These are phyloP conservation scores for Cadophora sp. DNA, from an alignment of 2,329 filamentous ascomycete genomes.

Conservation along the genomic window DNA sequence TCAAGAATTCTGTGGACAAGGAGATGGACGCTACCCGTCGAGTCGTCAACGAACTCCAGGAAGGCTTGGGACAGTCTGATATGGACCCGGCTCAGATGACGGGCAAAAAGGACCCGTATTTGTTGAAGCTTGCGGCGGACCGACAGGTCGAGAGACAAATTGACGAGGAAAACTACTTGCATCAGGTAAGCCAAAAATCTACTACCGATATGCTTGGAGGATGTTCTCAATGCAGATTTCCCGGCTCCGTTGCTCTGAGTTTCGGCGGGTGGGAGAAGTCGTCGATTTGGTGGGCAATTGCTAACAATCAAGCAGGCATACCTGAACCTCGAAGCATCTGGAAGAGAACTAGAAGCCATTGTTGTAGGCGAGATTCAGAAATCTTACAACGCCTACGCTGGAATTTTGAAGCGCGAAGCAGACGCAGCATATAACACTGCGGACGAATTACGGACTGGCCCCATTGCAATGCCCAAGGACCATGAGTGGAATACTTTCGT, in stretches of 20 bases:
- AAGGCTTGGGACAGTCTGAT: slow-evolving; percentile 80
- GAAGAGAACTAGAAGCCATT: slow-evolving; percentile 93
- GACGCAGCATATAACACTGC: slow-evolving; percentile 80
- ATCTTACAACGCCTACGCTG: slow-evolving; percentile 92
- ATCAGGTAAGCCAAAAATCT: slow-evolving; percentile 67
- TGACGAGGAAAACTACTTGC: slow-evolving; percentile 96
- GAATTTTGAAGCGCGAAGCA: slow-evolving; percentile 89
- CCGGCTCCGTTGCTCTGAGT: background rate
- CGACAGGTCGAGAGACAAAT: slow-evolving; percentile 91
- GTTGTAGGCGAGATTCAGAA: slow-evolving; percentile 98
- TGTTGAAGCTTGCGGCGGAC: slow-evolving; percentile 85
- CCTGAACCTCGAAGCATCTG: slow-evolving; percentile 91
- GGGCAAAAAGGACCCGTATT: slow-evolving; percentile 91
- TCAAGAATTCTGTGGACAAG: slow-evolving; percentile 95
- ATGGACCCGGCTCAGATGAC: slow-evolving; percentile 75
- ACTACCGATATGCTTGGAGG: background rate
- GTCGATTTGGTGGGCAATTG: background rate
- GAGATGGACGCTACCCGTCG: slow-evolving; percentile 87
- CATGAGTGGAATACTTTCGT: slow-evolving; percentile 87
- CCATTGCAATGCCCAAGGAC: slow-evolving; percentile 92
- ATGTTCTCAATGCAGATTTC: background rate
- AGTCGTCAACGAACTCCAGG: slow-evolving; percentile 81
- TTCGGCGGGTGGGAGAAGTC: background rate
- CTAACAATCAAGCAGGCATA: slow-evolving; percentile 69
- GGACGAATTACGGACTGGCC: slow-evolving; percentile 82